phyloP scores from a whole-genome alignment of 2,329 filamentous ascomycete species.

The Trichophyton verrucosum region DNA sequence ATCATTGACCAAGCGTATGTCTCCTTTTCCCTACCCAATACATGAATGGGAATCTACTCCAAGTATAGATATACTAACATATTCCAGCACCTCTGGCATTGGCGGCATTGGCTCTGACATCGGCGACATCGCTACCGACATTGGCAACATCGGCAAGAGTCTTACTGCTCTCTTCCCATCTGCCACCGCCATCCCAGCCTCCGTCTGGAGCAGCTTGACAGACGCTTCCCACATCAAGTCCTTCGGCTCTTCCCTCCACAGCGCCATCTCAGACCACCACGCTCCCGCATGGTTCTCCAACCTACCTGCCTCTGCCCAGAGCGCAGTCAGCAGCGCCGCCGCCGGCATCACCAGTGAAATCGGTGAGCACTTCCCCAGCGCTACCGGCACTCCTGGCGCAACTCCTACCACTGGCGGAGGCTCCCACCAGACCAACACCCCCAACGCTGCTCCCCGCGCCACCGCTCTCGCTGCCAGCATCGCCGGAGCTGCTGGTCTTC shows the following conservation, averaged over 20 bases:
- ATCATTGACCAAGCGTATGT: slow-evolving; percentile 8
- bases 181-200: slow-evolving; percentile 9
- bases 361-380: not conserved
- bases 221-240: slow-evolving; percentile 1
- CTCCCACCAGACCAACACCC: not conserved
- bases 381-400: not conserved
- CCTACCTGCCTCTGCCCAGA: slow-evolving; percentile 11
- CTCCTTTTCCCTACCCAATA: not conserved
- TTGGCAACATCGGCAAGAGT: slow-evolving; percentile 6
- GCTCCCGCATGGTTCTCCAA: slow-evolving; percentile 12
- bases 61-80: not conserved
- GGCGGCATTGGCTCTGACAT: not conserved
- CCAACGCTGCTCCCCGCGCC: slow-evolving; percentile 9
- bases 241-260: slow-evolving; percentile 9
- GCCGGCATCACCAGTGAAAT: slow-evolving; percentile 29
- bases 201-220: slow-evolving; percentile 6
- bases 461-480: slow-evolving; percentile 11
- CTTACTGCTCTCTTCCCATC: slow-evolving; percentile 5
- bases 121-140: slow-evolving; percentile 2
- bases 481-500: slow-evolving; percentile 14
- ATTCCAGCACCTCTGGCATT: not conserved
- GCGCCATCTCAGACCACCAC: slow-evolving; percentile 10
- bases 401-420: not conserved
- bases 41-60: too few species aligned
- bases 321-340: slow-evolving; percentile 7